These are phyloP conservation scores for Chrysanthemum lavandulifolium DNA, from an alignment of 129 eudicot species.

Conservation along the genomic window DNA sequence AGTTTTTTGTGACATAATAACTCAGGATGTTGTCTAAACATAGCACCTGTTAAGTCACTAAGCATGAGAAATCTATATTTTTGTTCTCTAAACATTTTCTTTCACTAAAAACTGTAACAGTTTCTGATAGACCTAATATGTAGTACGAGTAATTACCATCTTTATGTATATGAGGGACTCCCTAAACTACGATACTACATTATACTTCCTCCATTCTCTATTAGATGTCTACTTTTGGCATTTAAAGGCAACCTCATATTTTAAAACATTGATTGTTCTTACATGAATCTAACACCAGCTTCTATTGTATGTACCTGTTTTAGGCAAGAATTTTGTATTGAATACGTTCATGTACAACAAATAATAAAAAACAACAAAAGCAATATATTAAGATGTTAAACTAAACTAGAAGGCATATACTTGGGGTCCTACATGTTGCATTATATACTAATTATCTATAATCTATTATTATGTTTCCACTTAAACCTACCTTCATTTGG, in stretches of 20 bases:
- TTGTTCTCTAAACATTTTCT: too few species aligned
- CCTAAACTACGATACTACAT: neutral
- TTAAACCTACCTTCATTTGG: slow-evolving; percentile 2
- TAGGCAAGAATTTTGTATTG: slow-evolving; percentile 4
- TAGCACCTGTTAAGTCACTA: too few species aligned
- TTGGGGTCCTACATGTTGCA: slow-evolving; percentile 17
- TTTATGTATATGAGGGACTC: neutral
- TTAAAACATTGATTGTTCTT: neutral
- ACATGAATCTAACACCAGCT: slow-evolving; percentile 11
- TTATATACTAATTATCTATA: slow-evolving; percentile 13
- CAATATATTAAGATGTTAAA: neutral
- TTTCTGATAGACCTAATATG: neutral
- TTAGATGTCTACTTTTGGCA: slow-evolving; percentile 13
- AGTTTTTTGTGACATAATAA: too few species aligned
- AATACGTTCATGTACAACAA: slow-evolving; percentile 1
- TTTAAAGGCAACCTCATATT: neutral
- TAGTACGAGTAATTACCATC: neutral
- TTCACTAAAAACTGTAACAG: too few species aligned
- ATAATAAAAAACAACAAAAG: neutral
- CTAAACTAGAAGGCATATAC: slow-evolving; percentile 24
- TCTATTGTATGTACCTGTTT: neutral
- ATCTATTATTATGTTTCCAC: slow-evolving; percentile 20
- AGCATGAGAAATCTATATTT: too few species aligned
- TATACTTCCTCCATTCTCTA: neutral
- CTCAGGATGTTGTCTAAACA: too few species aligned